Conservation (phyloP, 2,329 filamentous ascomycete species). For the Colletotrichum cereale region DNA sequence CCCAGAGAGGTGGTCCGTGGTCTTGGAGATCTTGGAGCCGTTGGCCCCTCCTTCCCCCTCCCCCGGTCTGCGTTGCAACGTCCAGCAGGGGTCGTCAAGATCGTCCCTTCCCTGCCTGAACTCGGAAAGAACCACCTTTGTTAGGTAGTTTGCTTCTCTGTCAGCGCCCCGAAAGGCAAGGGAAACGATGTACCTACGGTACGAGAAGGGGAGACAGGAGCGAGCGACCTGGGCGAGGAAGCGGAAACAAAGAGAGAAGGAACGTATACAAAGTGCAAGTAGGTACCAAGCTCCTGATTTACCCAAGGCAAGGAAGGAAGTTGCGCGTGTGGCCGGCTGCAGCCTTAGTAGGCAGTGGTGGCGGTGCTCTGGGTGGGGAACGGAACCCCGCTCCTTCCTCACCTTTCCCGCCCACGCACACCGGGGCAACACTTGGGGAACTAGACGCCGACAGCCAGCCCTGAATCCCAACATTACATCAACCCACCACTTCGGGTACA, state of each 20-base stretch:
- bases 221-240: too few species aligned
- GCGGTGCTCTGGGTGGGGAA: too few species aligned
- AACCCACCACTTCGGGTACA: background rate
- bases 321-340: background rate
- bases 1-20: slow-evolving; percentile 5
- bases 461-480: background rate
- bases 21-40: background rate
- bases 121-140: background rate
- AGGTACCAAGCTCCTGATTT: background rate
- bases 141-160: background rate
- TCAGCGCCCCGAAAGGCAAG: too few species aligned
- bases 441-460: background rate
- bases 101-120: background rate
- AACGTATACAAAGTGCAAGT: background rate
- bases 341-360: too few species aligned
- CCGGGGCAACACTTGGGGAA: background rate
- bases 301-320: background rate
- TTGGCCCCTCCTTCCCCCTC: background rate
- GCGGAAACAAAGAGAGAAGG: background rate
- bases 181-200: too few species aligned
- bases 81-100: slow-evolving; percentile 1
- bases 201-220: background rate
- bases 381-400: background rate
- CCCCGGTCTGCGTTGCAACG: background rate
- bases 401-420: background rate